Conservation (phyloP, 345 rosid species). For the Ceriops zippeliana region DNA sequence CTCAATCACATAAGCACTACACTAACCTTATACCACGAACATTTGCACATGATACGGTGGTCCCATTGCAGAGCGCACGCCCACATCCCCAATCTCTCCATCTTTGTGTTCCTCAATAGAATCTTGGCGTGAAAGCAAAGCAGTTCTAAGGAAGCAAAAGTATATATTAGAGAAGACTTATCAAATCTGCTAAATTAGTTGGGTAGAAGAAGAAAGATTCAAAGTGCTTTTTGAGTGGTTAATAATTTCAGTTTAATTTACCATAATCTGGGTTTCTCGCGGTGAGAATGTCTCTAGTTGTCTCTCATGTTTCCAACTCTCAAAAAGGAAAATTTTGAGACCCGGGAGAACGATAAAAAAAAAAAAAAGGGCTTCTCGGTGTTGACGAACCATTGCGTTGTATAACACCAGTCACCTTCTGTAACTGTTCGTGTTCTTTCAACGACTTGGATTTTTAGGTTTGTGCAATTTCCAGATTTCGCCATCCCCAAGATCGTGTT, state of each 20-base stretch:
- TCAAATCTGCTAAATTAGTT: background rate
- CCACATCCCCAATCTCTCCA: slow-evolving; percentile 25
- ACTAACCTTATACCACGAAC: background rate
- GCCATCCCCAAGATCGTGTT: slow-evolving; percentile 25
- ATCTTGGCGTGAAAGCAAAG: slow-evolving; percentile 67
- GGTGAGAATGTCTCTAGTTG: no score
- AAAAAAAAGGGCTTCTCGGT: slow-evolving; percentile 4
- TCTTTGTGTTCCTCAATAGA: slow-evolving; percentile 35
- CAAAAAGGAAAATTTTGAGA: background rate
- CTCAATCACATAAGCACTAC: no score
- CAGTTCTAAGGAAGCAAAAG: slow-evolving; percentile 6
- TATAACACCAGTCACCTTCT: slow-evolving; percentile 5
- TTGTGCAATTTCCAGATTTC: slow-evolving; percentile 24
- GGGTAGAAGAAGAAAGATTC: no score
- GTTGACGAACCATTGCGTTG: slow-evolving; percentile 6
- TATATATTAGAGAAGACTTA: background rate
- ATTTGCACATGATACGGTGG: slow-evolving; percentile 26
- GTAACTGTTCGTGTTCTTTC: slow-evolving; percentile 4
- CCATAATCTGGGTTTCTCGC: no score
- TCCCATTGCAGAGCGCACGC: slow-evolving; percentile 49
- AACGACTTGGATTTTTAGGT: slow-evolving; percentile 5
- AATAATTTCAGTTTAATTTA: no score
- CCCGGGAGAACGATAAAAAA: background rate
- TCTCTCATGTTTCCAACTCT: no score
- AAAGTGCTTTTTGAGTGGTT: no score